Evolutionary conservation across 345 rosid genomes (phyloP), one percentile per base, ranked within the genome.

Genomic region (Raphanus sativus): DNA sequence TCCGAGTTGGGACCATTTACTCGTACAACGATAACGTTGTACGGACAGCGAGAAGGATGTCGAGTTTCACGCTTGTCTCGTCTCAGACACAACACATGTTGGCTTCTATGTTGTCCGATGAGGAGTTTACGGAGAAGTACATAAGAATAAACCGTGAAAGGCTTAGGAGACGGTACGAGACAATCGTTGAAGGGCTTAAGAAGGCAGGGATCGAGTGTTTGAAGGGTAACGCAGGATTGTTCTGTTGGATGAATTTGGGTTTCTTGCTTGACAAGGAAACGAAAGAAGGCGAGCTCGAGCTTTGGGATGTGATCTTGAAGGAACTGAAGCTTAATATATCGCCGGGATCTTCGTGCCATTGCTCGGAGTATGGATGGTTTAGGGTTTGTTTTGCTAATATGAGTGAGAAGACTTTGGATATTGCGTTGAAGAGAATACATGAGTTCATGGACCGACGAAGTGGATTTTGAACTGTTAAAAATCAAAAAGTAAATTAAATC

Each of bases 331-430:
- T 94, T 11, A 91, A 94, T 83, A 89, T 94, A 25, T 94, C 98
- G 2, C 98, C 98, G 0, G 98, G 98, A 0, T 88, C 93, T 36
- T 94, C 98, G 0, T 94, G 98, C 73, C 98, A 89, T 80, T 94
- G 98, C 81, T 84, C 90, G 32, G 98, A 94, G 68, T 89, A 90
- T 10, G 98, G 98, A 3, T 94, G 98, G 98, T 94, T 94, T 80
- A 84, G 98, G 85, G 98, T 92, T 40, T 94, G 98, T 73, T 94
- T 94, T 65, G 98, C 98, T 1, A 94, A 94, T 73, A 89, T 92
- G 97, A 88, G 88, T 62, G 97, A 92, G 83, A 77, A 85, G 58
- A 92, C 97, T 34, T 87, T 92, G 5, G 86, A 86, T 40, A 73
- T 90, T 38, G 95, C 98, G 25, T 82, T 94, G 65, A 75, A 81